Conservation (phyloP, 371 early-diverging fungal genomes). For the Mortierella sp. region DNA sequence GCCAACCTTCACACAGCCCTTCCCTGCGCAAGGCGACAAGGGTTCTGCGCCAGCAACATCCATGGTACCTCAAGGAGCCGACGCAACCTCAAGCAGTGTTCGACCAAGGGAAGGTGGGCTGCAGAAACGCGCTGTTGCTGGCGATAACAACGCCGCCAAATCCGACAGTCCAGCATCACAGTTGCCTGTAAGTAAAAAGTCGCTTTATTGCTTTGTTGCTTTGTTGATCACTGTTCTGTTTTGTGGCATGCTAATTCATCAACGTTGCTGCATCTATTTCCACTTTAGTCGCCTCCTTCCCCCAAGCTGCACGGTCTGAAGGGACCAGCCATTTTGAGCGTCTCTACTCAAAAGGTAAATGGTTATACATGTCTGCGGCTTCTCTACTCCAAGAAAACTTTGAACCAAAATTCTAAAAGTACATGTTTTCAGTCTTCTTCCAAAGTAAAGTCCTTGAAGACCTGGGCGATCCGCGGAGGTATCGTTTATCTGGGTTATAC, state of each 20-base stretch:
- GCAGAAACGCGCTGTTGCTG: constrained; percentile 42
- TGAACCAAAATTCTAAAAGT: background rate
- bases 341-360: constrained; percentile 26
- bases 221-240: background rate
- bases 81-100: constrained; percentile 46
- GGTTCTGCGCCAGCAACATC: constrained; percentile 19
- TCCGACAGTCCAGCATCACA: background rate
- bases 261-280: background rate
- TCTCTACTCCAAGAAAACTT: background rate
- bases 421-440: constrained; percentile 12
- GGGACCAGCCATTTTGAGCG: constrained; percentile 50
- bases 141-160: constrained; percentile 30
- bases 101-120: constrained; percentile 47
- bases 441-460: constrained; percentile 31
- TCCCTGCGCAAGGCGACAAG: constrained; percentile 24
- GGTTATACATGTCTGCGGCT: background rate
- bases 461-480: constrained; percentile 51
- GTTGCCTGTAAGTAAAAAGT: constrained; percentile 7
- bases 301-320: constrained; percentile 52
- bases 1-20: constrained; percentile 35
- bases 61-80: constrained; percentile 35
- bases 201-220: background rate
- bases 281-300: constrained; percentile 40
- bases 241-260: background rate
- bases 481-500: constrained; percentile 49